Evolutionary conservation across 1,284 basidiomycete genomes (phyloP), one percentile per base, ranked within the genome.

Genomic region (Apiotrichum sp.): DNA sequence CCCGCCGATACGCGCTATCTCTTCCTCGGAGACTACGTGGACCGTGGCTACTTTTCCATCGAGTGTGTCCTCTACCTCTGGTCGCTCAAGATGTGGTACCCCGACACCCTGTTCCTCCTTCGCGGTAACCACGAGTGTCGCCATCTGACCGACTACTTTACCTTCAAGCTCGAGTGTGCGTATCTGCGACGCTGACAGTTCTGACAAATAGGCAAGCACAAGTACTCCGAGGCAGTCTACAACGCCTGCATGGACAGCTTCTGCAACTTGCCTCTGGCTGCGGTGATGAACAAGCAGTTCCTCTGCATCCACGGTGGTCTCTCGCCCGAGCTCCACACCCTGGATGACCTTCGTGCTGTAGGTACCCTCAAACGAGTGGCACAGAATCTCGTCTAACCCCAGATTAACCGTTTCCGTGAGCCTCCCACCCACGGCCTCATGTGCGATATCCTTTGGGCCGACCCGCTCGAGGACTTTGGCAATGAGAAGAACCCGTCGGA

Each of bases 71-170:
- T 93, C 43, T 93, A 93, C 75, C 81, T 97, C 16, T 97, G 91
- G 80, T 80, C 87, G 32, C 81, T 95, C 74, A 98, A 98, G 80
- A 86, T 98, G 61, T 91, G 89, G 83, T 90, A 89, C 71, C 96
- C 95, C 16, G 84, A 86, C 64, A 89, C 88, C 61, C 82, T 98
- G 51, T 86, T 88, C 72, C 83, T 98, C 53, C 82, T 98, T 29
- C 86, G 95, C 49, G 95, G 95, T 29, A 98, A 98, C 77, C 95
- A 98, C 78, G 95, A 98, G 81, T 98, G 95, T 71, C 85, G 87
- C 47, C 93, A 97, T 77, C 80, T 97, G 57, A 97, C 93, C 9
- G 92, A 95, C 77, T 96, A 95, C 77, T 96, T 97, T 73, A 96
- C 93, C 31, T 97, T 96, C 81, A 93, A 93, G 78, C 86, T 90